Base-by-base conservation (phyloP, 805 yeast species). In the Kuraishia capsulata region DNA sequence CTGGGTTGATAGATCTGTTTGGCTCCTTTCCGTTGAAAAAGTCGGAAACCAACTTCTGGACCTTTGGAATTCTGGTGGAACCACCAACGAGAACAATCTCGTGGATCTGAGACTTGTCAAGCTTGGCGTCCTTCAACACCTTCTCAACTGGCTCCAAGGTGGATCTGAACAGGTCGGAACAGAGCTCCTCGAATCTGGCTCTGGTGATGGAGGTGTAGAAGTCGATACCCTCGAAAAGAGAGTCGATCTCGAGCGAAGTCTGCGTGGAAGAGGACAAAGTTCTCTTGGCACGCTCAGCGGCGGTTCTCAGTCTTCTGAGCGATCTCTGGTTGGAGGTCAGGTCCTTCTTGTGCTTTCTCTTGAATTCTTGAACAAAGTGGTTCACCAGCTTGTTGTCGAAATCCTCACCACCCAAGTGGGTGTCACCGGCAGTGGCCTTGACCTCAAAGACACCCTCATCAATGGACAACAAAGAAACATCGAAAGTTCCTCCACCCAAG, bases 271-370 rank as follows among this genome's bases (percentile, higher is more conserved):
- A 88, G 25, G 97, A 90, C 57, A 89, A 77, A 46, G 97, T 86
- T 78, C 97, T 87, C 92, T 89, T 89, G 47, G 97, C 97, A 67
- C 97, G 81, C 76, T 89, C 97, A 71, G 95, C 87, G 50, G 97
- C 96, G 53, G 97, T 89, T 79, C 97, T 84, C 65, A 89, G 77
- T 81, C 97, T 87, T 77, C 97, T 87, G 61, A 90, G 74, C 46
- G 97, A 94, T 76, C 97, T 85, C 73, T 88, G 96, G 81, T 89
- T 88, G 53, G 77, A 50, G 39, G 95, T 76, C 52, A 90, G 69
- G 63, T 90, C 97, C 76, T 86, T 86, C 81, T 87, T 86, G 79
- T 85, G 78, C 78, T 90, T 89, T 76, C 96, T 82, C 87, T 90
- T 88, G 81, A 89, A 90, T 72, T 90, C 97, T 60, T 78, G 79